Evolutionary conservation across 2,329 filamentous ascomycete species (phyloP), one percentile per base, ranked within the genome.

Genomic region (Aspergillus tanneri): DNA sequence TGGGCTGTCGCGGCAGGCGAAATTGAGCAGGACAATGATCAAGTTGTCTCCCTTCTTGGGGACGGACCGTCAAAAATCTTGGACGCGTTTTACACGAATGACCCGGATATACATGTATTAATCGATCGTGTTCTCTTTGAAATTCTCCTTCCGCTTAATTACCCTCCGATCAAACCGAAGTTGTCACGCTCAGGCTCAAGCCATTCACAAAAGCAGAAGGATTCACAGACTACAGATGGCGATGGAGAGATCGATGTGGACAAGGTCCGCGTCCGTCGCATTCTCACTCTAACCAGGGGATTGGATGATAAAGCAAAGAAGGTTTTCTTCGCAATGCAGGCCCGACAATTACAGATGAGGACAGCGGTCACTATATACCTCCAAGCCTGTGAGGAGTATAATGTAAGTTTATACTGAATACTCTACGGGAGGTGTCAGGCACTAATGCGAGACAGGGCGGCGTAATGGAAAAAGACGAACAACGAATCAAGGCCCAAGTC

Each of bases 1-100:
- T 99, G 93, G 93, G 91, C 89, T n/a, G 91, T 95, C 14, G 92
- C 89, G 10, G 83, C 86, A 14, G 88, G 90, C 14, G 91, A 96
- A 60, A 87, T 99, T 59, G 84, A 88, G 19, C 83, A 86, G 43
- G 89, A 88, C 11, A 87, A 92, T 59, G 89, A 96, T 58, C 76
- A 79, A 14, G 86, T 95, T 16, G 81, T 80, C 10, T 75, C 82
- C 8, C 80, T 92, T n/a, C 75, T 99, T 10, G 86, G 85, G 5
- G 85, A 85, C 19, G 90, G 95, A 30, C 92, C 93, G 2, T 87
- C 87, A 1, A 86, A 84, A 53, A 90, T 99, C 36, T 83, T 96
- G 53, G 90, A 90, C 63, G 86, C 87, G 0, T 91, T 87, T 62
- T 99, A 96, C 67, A 87, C 90, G 51, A 96, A 96, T 63, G 90